These are phyloP conservation scores for Macadamia tetraphylla DNA, from an alignment of 164 flowering plant species.

Conservation along the genomic window DNA sequence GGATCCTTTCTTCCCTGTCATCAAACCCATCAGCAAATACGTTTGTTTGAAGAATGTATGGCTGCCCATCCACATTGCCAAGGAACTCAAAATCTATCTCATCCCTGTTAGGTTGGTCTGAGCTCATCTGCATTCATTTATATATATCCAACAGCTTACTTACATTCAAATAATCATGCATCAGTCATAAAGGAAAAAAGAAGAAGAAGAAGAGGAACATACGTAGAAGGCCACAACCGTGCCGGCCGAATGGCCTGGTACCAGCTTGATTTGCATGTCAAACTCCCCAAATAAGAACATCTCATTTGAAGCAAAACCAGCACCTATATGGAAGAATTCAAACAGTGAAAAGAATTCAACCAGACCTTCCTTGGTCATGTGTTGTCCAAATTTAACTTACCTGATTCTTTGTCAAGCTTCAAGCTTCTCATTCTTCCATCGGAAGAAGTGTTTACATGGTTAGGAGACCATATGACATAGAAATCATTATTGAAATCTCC, in stretches of 20 bases:
- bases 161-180: neutral
- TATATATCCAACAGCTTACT: neutral
- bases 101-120: constrained; percentile 69
- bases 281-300: constrained; percentile 1
- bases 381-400: neutral
- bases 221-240: neutral
- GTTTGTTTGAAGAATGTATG: constrained; percentile 77
- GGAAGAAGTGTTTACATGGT: constrained; percentile 69
- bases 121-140: constrained; percentile 51
- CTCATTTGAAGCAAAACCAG: constrained; percentile 1
- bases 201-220: neutral
- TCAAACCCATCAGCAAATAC: constrained; percentile 69
- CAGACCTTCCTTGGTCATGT: neutral
- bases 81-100: constrained; percentile 88
- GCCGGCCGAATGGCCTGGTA: neutral
- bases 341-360: too few relatives aligned
- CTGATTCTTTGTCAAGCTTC: neutral
- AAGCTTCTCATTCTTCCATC: constrained; percentile 11
- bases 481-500: constrained; percentile 84
- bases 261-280: constrained; percentile 19
- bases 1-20: constrained; percentile 68
- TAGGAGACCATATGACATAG: constrained; percentile 71
- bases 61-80: constrained; percentile 73
- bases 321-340: neutral
- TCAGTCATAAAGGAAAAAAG: neutral